Evolutionary conservation across 208 protist species (phyloP).

Genomic region (Leishmania tarentolae): DNA sequence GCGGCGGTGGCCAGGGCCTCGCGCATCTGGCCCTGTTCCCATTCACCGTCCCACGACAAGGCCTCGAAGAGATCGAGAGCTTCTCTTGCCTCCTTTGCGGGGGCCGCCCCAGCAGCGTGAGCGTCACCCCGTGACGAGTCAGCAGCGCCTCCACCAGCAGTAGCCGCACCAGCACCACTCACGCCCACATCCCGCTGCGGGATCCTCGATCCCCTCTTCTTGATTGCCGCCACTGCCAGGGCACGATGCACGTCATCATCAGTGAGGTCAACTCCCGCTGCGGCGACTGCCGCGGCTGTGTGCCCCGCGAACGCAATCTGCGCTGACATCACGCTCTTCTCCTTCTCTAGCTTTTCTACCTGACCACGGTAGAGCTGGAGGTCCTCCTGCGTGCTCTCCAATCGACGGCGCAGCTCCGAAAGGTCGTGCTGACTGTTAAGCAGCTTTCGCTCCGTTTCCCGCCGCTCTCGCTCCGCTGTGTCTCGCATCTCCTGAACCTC

Average conservation of each 20-base stretch:
- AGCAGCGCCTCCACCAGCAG: background rate
- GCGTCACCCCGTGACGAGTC: background rate
- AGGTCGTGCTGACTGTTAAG: conserved; percentile 53
- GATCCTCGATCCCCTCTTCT: conserved; percentile 16
- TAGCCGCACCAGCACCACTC: background rate
- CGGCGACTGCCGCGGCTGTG: conserved; percentile 22
- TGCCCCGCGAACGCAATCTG: conserved; percentile 43
- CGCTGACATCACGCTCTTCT: conserved; percentile 37
- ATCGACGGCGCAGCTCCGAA: conserved; percentile 44
- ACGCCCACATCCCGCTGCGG: background rate
- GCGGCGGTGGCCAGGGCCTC: conserved; percentile 79
- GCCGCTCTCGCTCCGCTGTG: conserved; percentile 57
- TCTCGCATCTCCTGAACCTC: conserved; percentile 81
- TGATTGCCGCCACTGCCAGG: conserved; percentile 68
- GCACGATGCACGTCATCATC: conserved; percentile 75
- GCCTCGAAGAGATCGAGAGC: conserved; percentile 74
- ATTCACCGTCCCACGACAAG: conserved; percentile 73
- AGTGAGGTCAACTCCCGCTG: conserved; percentile 35
- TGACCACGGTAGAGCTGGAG: conserved; percentile 50
- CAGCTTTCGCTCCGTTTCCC: conserved; percentile 58
- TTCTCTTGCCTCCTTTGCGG: conserved; percentile 24
- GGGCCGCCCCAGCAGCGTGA: background rate
- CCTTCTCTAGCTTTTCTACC: conserved; percentile 57
- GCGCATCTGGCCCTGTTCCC: conserved; percentile 77
- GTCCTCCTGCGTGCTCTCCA: conserved; percentile 50